These are phyloP conservation scores for Russula sp. DNA, from an alignment of 768 basidiomycete genomes.

Conservation along the genomic window DNA sequence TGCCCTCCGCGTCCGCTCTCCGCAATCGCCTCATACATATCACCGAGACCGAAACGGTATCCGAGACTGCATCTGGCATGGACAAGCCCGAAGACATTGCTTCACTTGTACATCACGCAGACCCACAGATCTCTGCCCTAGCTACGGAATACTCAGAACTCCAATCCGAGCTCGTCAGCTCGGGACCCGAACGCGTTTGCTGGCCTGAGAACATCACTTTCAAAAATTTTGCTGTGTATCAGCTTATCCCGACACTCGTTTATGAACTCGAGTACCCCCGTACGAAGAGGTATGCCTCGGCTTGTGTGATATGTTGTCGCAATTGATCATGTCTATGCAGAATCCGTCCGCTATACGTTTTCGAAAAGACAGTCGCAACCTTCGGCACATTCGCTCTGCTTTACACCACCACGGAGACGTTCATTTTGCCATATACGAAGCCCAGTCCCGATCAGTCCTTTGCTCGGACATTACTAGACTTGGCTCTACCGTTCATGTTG, in stretches of 20 bases:
- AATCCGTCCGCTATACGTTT: slow-evolving; percentile 72
- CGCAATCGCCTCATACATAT: slow-evolving; percentile 44
- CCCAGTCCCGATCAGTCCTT: slow-evolving; percentile 65
- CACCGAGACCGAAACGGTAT: background rate
- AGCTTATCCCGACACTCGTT: slow-evolving; percentile 85
- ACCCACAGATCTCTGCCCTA: slow-evolving; percentile 52
- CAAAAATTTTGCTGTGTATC: slow-evolving; percentile 77
- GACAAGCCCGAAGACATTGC: slow-evolving; percentile 21
- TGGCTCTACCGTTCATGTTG: slow-evolving; percentile 91
- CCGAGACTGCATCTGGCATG: background rate
- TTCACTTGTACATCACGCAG: slow-evolving; percentile 57
- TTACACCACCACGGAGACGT: slow-evolving; percentile 87
- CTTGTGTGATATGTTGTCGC: background rate
- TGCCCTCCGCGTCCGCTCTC: slow-evolving; percentile 43
- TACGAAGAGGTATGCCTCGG: slow-evolving; percentile 59
- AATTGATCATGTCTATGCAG: slow-evolving; percentile 25
- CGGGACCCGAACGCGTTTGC: slow-evolving; percentile 55
- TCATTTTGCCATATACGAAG: slow-evolving; percentile 76
- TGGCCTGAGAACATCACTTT: slow-evolving; percentile 85
- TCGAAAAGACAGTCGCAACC: slow-evolving; percentile 68
- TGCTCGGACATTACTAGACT: slow-evolving; percentile 68
- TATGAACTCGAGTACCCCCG: slow-evolving; percentile 96
- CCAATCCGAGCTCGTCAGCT: slow-evolving; percentile 64
- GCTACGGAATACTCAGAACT: slow-evolving; percentile 75
- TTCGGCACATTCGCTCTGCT: slow-evolving; percentile 96